Evolutionary conservation across 306 rosid genomes (phyloP).

Genomic region (Lathyrus oleraceus): DNA sequence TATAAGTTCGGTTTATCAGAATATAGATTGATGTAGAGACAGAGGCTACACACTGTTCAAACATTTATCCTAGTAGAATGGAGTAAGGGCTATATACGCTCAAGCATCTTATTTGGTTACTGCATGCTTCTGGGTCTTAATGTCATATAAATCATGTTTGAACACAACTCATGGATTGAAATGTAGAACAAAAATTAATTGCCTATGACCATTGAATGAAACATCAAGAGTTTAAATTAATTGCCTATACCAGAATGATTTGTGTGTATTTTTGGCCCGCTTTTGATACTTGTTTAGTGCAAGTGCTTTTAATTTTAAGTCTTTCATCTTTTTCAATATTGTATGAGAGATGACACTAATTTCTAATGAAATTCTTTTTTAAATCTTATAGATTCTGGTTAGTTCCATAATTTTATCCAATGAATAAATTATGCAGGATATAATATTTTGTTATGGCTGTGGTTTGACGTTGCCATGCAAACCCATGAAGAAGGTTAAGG

Average conservation of each 20-base stretch:
- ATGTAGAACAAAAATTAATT: neutral
- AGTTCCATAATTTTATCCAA: conserved; percentile 20
- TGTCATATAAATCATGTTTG: conserved; percentile 5
- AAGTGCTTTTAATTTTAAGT: neutral
- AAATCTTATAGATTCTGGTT: conserved; percentile 19
- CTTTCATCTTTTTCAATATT: neutral
- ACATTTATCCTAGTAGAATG: conserved; percentile 14
- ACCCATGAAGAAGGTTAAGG: conserved; percentile 56
- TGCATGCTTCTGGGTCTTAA: neutral
- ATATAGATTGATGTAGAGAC: neutral
- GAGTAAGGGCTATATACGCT: neutral
- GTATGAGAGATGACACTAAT: neutral
- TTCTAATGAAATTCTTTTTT: neutral
- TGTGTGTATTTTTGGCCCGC: neutral
- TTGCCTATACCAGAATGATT: neutral
- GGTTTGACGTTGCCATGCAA: conserved; percentile 59
- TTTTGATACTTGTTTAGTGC: neutral
- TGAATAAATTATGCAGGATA: conserved; percentile 54
- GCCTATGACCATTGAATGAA: neutral
- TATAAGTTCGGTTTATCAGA: neutral
- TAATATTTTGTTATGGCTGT: conserved; percentile 73
- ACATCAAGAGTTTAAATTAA: conserved; percentile 1
- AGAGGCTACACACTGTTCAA: conserved; percentile 8
- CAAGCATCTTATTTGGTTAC: neutral
- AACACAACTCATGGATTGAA: neutral